Percentiles rank a stretch among this genome's conserved stretches.
phyloP scores from a whole-genome alignment of 2,329 filamentous ascomycete species.

The Tolypocladium sp. region DNA sequence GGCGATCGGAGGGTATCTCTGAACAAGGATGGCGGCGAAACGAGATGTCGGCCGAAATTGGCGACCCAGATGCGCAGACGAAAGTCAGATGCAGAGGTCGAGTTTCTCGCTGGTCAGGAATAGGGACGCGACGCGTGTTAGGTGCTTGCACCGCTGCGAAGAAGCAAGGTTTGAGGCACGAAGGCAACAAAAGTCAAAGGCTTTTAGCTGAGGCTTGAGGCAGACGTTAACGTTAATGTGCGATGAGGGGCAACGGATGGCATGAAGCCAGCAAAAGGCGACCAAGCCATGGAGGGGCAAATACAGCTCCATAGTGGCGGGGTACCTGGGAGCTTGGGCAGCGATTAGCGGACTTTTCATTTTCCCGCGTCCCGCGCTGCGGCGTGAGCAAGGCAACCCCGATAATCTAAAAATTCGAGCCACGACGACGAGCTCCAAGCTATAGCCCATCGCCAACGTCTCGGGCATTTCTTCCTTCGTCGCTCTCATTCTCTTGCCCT shows the following conservation, averaged over 20 bases:
- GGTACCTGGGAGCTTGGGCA: constrained; percentile 1
- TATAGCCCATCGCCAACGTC: constrained; percentile 16
- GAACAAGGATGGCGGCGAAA: neutral
- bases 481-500: neutral
- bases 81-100: neutral
- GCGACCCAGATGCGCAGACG: neutral
- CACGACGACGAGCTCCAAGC: constrained; percentile 19
- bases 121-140: neutral
- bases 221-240: neutral
- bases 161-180: neutral
- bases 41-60: neutral
- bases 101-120: neutral
- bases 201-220: neutral
- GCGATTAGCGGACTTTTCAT: constrained; percentile 7
- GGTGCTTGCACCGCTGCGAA: neutral
- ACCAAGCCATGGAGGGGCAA: constrained; percentile 8
- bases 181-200: neutral
- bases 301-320: constrained; percentile 6
- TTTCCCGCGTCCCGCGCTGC: constrained; percentile 20
- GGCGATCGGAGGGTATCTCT: neutral
- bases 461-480: constrained; percentile 11
- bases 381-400: constrained; percentile 4
- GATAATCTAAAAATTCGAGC: constrained; percentile 18
- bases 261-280: neutral
- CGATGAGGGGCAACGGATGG: constrained; percentile 14